A percentile compares a stretch with the other conserved stretches of the same genome.
Evolutionary conservation across 345 rosid genomes (phyloP).

Genomic region (Camelina neglecta): DNA sequence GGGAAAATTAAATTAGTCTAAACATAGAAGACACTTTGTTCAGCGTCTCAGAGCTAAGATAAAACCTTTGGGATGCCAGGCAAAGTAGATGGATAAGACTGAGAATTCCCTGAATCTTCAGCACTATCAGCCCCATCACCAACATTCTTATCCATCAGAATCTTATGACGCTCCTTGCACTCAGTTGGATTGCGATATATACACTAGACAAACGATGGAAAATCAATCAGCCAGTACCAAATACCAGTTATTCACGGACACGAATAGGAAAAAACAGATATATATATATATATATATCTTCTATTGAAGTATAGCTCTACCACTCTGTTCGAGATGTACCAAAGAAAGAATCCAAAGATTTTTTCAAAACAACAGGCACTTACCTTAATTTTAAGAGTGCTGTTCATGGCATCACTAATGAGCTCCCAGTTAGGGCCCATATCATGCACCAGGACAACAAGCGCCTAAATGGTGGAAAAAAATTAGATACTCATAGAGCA

Average conservation of each 20-base stretch:
- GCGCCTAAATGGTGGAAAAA: slow-evolving; percentile 66
- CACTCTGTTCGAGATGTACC: slow-evolving; percentile 10
- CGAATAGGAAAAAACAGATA: slow-evolving; percentile 9
- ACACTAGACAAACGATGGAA: slow-evolving; percentile 54
- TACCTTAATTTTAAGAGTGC: slow-evolving; percentile 91
- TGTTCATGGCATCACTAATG: slow-evolving; percentile 93
- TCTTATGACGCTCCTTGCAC: slow-evolving; percentile 98
- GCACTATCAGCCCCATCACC: slow-evolving; percentile 99
- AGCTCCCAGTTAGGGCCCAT: slow-evolving; percentile 99
- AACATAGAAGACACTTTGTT: slow-evolving; percentile 36
- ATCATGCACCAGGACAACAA: slow-evolving; percentile 97
- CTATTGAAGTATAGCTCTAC: slow-evolving; percentile 26
- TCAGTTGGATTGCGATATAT: slow-evolving; percentile 86
- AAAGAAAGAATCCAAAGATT: slow-evolving; percentile 13
- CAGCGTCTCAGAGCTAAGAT: slow-evolving; percentile 22
- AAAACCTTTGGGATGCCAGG: slow-evolving; percentile 98
- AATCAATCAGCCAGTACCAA: slow-evolving; percentile 28
- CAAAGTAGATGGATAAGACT: slow-evolving; percentile 96
- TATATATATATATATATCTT: too few species aligned
- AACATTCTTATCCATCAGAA: slow-evolving; percentile 80
- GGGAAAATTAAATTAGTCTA: slow-evolving; percentile 33
- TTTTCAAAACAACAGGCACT: slow-evolving; percentile 29
- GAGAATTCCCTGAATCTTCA: slow-evolving; percentile 98
- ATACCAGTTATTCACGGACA: slow-evolving; percentile 15
- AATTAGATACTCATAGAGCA: slow-evolving; percentile 40